Percentiles rank a stretch among this genome's conserved stretches.
Evolutionary conservation across 495 filamentous ascomycete species (phyloP).

Genomic region (Elasticomyces elasticus): DNA sequence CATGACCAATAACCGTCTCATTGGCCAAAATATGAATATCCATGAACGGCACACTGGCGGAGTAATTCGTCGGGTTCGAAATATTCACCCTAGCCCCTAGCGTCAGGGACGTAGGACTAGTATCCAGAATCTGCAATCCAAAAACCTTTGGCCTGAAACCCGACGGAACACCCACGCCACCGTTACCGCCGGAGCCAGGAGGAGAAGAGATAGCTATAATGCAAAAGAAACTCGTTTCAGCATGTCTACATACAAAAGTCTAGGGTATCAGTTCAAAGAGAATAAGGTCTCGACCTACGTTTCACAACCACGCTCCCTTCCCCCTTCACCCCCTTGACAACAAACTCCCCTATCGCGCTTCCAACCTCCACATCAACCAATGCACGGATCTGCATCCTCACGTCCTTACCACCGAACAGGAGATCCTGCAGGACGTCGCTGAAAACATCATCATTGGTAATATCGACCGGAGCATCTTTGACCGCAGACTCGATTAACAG

Average conservation of each 20-base stretch:
- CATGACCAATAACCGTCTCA: conserved; percentile 62
- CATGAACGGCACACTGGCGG: conserved; percentile 65
- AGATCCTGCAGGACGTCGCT: conserved; percentile 62
- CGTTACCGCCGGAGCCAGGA: conserved; percentile 23
- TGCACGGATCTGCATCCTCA: conserved; percentile 65
- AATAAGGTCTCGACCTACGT: conserved; percentile 46
- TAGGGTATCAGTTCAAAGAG: conserved; percentile 22
- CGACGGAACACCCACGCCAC: conserved; percentile 3
- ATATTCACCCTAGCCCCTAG: conserved; percentile 63
- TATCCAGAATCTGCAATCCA: conserved; percentile 56
- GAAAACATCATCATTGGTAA: conserved; percentile 68
- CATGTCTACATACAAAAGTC: conserved; percentile 17
- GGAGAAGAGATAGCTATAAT: conserved; percentile 35
- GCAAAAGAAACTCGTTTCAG: conserved; percentile 19
- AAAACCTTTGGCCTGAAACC: conserved; percentile 52
- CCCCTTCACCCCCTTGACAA: conserved; percentile 71
- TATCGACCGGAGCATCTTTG: conserved; percentile 64
- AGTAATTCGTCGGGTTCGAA: conserved; percentile 82
- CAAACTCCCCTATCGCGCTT: conserved; percentile 68
- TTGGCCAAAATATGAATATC: conserved; percentile 69
- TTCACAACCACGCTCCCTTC: conserved; percentile 79
- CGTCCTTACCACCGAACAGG: conserved; percentile 55
- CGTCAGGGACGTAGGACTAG: conserved; percentile 55
- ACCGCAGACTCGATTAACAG: conserved; percentile 66
- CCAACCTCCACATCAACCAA: conserved; percentile 74